Conservation (phyloP, 805 yeast genomes). For the Yamadazyma akitaensis region DNA sequence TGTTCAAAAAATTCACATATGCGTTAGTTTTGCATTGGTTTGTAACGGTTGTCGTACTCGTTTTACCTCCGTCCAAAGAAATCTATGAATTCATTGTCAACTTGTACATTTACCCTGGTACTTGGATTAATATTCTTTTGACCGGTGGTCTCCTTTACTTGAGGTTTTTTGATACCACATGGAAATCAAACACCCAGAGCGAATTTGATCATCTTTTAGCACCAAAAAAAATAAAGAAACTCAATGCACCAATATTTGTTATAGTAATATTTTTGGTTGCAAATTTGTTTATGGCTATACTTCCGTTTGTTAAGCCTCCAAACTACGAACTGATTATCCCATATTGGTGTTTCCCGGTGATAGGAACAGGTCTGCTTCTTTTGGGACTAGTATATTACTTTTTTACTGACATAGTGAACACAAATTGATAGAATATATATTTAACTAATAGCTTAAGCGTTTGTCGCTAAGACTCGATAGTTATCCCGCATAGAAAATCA, state of each 20-base stretch:
- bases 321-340: conserved; percentile 36
- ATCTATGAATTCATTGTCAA: conserved; percentile 64
- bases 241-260: conserved; percentile 27
- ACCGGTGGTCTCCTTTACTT: conserved; percentile 53
- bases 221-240: conserved; percentile 2
- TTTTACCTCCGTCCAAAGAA: conserved; percentile 60
- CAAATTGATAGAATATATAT: neutral
- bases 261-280: conserved; percentile 40
- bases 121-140: conserved; percentile 53
- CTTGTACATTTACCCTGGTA: conserved; percentile 60
- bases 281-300: conserved; percentile 49
- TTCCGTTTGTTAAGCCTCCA: conserved; percentile 54
- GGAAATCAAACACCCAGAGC: conserved; percentile 40
- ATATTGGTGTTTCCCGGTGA: conserved; percentile 56
- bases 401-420: conserved; percentile 3
- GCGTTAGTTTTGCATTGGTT: conserved; percentile 55
- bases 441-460: neutral
- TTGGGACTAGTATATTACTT: conserved; percentile 36
- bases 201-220: conserved; percentile 14
- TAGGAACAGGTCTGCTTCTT: conserved; percentile 45
- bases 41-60: conserved; percentile 50
- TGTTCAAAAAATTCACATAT: conserved; percentile 42
- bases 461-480: neutral
- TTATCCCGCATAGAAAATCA: neutral
- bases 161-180: conserved; percentile 33